phyloP scores from a whole-genome alignment of 805 yeast genomes.

The Lipomyces spencermartinsiae region DNA sequence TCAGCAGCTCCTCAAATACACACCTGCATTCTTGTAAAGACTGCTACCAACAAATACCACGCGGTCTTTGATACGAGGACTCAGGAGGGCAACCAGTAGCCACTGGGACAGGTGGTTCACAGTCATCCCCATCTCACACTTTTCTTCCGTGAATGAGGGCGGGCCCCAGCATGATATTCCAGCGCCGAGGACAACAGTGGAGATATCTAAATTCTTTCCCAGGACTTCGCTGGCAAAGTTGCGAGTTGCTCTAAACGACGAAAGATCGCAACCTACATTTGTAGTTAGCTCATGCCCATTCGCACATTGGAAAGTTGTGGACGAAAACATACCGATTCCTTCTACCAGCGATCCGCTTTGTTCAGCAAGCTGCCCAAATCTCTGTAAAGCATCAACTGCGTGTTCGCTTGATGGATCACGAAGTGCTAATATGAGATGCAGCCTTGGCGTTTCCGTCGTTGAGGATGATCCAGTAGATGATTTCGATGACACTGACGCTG shows the following conservation, averaged over 20 bases:
- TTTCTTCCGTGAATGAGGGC: slow-evolving; percentile 33
- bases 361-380: slow-evolving; percentile 24
- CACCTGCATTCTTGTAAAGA: slow-evolving; percentile 28
- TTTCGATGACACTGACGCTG: slow-evolving; percentile 8
- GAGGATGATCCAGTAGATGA: slow-evolving; percentile 6
- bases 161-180: slow-evolving; percentile 34
- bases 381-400: slow-evolving; percentile 19
- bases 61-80: slow-evolving; percentile 23
- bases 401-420: slow-evolving; percentile 32
- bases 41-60: slow-evolving; percentile 31
- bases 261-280: slow-evolving; percentile 26
- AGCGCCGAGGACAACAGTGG: slow-evolving; percentile 35
- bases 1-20: not conserved
- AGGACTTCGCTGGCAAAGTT: slow-evolving; percentile 36
- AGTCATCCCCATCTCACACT: slow-evolving; percentile 28
- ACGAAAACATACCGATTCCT: slow-evolving; percentile 13
- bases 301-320: not conserved
- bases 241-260: slow-evolving; percentile 25
- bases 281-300: not conserved
- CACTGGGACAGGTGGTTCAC: slow-evolving; percentile 38
- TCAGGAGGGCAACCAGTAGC: slow-evolving; percentile 28
- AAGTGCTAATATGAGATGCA: slow-evolving; percentile 27
- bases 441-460: slow-evolving; percentile 12
- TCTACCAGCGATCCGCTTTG: slow-evolving; percentile 32
- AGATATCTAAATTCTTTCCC: slow-evolving; percentile 35